Evolutionary conservation across 2,329 filamentous ascomycete species (phyloP), one percentile per base, ranked within the genome.

Genomic region (Aspergillus phoenicis): DNA sequence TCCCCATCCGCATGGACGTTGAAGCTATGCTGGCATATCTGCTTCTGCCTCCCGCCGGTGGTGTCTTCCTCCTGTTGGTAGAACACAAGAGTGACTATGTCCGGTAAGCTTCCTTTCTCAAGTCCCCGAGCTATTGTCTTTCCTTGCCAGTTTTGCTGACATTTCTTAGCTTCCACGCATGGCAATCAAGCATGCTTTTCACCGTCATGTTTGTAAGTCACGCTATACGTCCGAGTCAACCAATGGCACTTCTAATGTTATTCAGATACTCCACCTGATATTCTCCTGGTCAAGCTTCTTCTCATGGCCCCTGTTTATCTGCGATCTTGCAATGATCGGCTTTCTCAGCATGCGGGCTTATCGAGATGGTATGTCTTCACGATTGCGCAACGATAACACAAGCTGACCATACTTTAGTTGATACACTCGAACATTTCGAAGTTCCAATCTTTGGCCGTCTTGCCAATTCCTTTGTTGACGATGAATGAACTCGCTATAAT

Each of bases 51-150:
- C 95, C 95, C 1, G 83, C 93, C 0, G 95, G 94, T 2, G 91
- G 90, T 3, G 91, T 97, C 26, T 76, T 97, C 66, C 78, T 99
- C 68, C 78, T 99, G 67, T 85, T 98, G 48, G 75, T 94, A 64
- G 95, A 99, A 83, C 87, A 93, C 73, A 95, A 97, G 81, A 97
- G 93, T 73, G 95, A 99, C 79, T 99, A 97, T 77, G 95, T 99
- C 60, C 86, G 95, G 91, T 94, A 78, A 73, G 75, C 28, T 68
- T 54, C 5, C 48, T 30, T n/a, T 15, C 13, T 7, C 13, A 20
- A 2, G 15, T 2, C 30, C 33, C 30, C 15, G 15, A 4, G n/a
- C 11, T 5, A 33, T 26, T 20, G 17, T 20, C 17, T 20, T 17
- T 10, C 22, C 22, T 47, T 56, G 24, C 15, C 15, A 55, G 15